phyloP scores from a whole-genome alignment of 2,329 filamentous ascomycete species.

The Cordyceps pruinosa region DNA sequence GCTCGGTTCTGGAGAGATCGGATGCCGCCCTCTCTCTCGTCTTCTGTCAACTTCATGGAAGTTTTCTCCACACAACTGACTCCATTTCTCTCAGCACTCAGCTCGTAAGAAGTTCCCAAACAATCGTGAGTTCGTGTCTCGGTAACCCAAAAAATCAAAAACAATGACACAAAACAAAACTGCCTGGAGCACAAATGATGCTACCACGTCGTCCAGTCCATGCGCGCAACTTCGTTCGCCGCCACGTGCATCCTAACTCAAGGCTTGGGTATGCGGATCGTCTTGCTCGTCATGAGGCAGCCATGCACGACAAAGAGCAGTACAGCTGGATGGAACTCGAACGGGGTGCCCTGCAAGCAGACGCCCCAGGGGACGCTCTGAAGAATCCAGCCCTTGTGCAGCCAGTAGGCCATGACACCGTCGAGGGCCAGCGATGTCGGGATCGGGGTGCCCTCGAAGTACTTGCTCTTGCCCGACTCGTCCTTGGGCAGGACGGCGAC shows the following conservation, averaged over 20 bases:
- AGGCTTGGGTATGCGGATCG: slow-evolving; percentile 88
- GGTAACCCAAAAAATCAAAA: not conserved
- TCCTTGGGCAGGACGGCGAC: slow-evolving; percentile 87
- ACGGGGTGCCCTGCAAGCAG: slow-evolving; percentile 54
- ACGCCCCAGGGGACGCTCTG: slow-evolving; percentile 72
- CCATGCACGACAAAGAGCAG: slow-evolving; percentile 81
- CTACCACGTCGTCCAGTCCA: not conserved
- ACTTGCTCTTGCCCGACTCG: slow-evolving; percentile 80
- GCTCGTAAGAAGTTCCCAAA: not conserved
- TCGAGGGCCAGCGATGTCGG: slow-evolving; percentile 81
- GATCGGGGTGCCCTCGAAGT: slow-evolving; percentile 96
- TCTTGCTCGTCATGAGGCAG: slow-evolving; percentile 92
- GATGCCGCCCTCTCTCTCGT: not conserved
- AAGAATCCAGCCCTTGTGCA: slow-evolving; percentile 71
- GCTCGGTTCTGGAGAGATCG: not conserved
- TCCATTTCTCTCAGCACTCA: not conserved
- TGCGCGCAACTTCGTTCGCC: not conserved
- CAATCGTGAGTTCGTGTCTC: not conserved
- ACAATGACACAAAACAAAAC: not conserved
- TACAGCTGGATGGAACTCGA: slow-evolving; percentile 82
- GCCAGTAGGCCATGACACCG: slow-evolving; percentile 82
- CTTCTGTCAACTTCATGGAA: not conserved
- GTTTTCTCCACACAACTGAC: not conserved
- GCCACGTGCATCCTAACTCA: slow-evolving; percentile 29
- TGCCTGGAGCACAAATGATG: not conserved